A percentile compares a stretch with the other conserved stretches of the same genome.
phyloP scores from a whole-genome alignment of 169 alveolate genomes.

The Eimeria acervulina region DNA sequence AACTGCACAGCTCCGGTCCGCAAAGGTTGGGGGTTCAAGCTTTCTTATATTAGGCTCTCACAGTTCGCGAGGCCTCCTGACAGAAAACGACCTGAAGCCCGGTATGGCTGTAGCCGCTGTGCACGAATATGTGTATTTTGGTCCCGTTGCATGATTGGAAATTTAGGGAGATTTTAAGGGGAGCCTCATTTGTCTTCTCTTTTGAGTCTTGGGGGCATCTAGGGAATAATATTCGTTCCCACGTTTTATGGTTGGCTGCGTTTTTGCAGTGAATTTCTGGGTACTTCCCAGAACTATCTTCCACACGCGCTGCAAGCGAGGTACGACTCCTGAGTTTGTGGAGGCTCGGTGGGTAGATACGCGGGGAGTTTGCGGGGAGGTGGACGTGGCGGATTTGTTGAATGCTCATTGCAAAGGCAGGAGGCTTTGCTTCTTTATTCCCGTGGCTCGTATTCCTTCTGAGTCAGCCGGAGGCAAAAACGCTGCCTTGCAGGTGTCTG shows the following conservation, averaged over 20 bases:
- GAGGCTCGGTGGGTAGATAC: slow-evolving; percentile 56
- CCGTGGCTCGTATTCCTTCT: neutral
- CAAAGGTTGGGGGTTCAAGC: slow-evolving; percentile 34
- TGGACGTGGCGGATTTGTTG: slow-evolving; percentile 49
- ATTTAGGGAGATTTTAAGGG: neutral
- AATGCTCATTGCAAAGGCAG: slow-evolving; percentile 37
- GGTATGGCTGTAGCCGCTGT: slow-evolving; percentile 13
- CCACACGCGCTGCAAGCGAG: slow-evolving; percentile 61
- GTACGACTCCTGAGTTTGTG: slow-evolving; percentile 46
- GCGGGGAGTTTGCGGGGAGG: slow-evolving; percentile 15
- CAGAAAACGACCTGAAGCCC: slow-evolving; percentile 50
- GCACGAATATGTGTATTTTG: neutral
- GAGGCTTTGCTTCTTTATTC: slow-evolving; percentile 32
- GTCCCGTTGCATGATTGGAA: neutral
- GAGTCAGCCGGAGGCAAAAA: neutral
- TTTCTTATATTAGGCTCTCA: neutral
- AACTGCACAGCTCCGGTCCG: slow-evolving; percentile 52
- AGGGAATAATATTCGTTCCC: neutral
- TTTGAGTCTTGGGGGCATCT: neutral
- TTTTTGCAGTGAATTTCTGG: slow-evolving; percentile 66
- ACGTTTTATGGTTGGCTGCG: neutral
- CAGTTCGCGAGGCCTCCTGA: neutral
- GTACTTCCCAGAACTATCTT: slow-evolving; percentile 3
- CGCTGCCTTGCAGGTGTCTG: neutral
- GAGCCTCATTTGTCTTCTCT: neutral